Evolutionary conservation across 169 alveolate species (phyloP), one percentile per base, ranked within the genome.

Genomic region (Eimeria nieschulzi): DNA sequence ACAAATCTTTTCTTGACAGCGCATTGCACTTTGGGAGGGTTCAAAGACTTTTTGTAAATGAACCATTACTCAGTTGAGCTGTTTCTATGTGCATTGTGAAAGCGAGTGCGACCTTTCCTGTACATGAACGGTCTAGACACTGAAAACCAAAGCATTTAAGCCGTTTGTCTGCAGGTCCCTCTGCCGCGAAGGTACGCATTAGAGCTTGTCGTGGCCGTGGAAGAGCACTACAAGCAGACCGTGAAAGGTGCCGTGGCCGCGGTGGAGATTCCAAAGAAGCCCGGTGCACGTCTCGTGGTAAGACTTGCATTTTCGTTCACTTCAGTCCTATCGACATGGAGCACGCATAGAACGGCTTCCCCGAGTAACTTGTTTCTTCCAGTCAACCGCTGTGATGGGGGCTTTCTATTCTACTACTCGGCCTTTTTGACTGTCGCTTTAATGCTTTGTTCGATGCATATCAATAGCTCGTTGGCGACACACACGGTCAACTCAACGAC

Each of bases 401-500:
- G 21, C 56, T 72, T 19, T 19, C 82, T 72, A 15, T 61, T 33
- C 21, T 17, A 33, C 15, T 72, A 15, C n/a, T 46, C 51, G 15
- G 2, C 56, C 9, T 72, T 15, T 72, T 19, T 5, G n/a, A 33
- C 21, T 72, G 56, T 15, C n/a, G 26, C 15, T 0, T 46, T 46
- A 33, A 2, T 72, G 63, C 15, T 12, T 19, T 46, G 19, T 17
- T 26, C 23, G 17, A 6, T 5, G 10, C 53, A 9, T 79, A 15
- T 5, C 59, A 66, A 26, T 87, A 91, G 94, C 87, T 91, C 21
- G 94, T 91, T 9, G 98, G 98, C 9, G 98, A 97, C 92, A 95
- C 96, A 7, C 98, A 97, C 94, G 99, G 98, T 9, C 99, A 97
- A 94, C 95, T 97, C 68, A 95, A 96, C 86, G 98, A 97, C 90